Conservation (phyloP, 116 monocot genomes). For the Papilionanthe hybrid region DNA sequence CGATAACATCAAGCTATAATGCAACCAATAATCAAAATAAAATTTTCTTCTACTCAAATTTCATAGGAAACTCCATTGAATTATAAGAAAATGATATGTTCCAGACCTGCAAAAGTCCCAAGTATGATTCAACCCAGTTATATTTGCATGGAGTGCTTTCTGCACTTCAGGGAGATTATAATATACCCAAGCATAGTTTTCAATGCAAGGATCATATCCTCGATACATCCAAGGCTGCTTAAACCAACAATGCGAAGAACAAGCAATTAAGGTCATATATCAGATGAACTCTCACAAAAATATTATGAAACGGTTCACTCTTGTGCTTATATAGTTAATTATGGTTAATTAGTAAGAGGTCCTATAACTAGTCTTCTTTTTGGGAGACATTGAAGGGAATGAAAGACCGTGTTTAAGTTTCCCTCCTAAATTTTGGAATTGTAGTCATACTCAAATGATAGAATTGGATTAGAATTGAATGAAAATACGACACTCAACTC, state of each 20-base stretch:
- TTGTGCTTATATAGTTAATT: no score
- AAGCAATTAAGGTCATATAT: not conserved
- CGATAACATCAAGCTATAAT: not conserved
- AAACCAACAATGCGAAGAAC: not conserved
- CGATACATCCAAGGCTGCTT: constrained; percentile 42
- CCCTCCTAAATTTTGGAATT: no score
- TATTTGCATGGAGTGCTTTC: constrained; percentile 53
- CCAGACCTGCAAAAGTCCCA: constrained; percentile 79
- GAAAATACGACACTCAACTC: no score
- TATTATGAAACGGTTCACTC: no score
- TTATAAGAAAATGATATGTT: not conserved
- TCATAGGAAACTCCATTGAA: not conserved
- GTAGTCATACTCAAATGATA: no score
- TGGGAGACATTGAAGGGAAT: no score
- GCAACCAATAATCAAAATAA: not conserved
- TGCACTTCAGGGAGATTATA: constrained; percentile 52
- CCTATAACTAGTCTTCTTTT: no score
- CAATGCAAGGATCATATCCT: constrained; percentile 53
- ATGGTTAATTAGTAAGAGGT: no score
- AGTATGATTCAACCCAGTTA: constrained; percentile 49
- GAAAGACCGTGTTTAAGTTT: no score
- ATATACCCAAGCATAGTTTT: constrained; percentile 31
- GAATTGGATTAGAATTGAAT: no score
- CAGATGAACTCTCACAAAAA: not conserved
- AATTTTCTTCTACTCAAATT: not conserved